Percentiles rank a stretch among this genome's conserved stretches.
phyloP scores from a whole-genome alignment of 495 filamentous ascomycete genomes.

The Pyronema domesticum region DNA sequence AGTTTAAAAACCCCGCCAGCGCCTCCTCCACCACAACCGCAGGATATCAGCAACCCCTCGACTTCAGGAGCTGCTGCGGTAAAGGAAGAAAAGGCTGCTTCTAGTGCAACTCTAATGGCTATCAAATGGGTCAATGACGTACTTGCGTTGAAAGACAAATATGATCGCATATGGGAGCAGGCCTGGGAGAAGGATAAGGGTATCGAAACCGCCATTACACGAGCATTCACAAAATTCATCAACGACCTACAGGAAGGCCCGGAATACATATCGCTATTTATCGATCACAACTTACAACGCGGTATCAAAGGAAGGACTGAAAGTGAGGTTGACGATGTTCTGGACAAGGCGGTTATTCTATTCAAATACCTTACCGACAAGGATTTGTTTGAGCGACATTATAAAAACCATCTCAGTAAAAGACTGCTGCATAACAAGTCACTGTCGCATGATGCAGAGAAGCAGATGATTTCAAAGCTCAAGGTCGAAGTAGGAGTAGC shows the following conservation, averaged over 20 bases:
- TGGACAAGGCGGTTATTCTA: constrained; percentile 80
- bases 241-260: constrained; percentile 66
- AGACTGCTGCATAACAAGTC: constrained; percentile 73
- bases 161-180: constrained; percentile 52
- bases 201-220: constrained; percentile 62
- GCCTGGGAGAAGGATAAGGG: constrained; percentile 60
- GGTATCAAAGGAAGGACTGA: constrained; percentile 88
- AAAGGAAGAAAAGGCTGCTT: constrained; percentile 31
- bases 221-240: constrained; percentile 78
- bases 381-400: constrained; percentile 92
- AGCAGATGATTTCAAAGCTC: constrained; percentile 91
- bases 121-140: constrained; percentile 95
- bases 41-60: constrained; percentile 6
- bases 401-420: constrained; percentile 88
- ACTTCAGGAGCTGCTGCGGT: constrained; percentile 20
- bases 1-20: constrained; percentile 12
- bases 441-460: constrained; percentile 74
- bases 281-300: constrained; percentile 90
- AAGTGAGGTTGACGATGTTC: constrained; percentile 61
- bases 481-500: constrained; percentile 86
- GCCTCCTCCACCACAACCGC: constrained; percentile 16
- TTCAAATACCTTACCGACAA: constrained; percentile 77
- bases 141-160: constrained; percentile 69
- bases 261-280: constrained; percentile 89
- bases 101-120: constrained; percentile 56